Conservation (phyloP, 805 yeast species). For the Scheffersomyces stipitis region DNA sequence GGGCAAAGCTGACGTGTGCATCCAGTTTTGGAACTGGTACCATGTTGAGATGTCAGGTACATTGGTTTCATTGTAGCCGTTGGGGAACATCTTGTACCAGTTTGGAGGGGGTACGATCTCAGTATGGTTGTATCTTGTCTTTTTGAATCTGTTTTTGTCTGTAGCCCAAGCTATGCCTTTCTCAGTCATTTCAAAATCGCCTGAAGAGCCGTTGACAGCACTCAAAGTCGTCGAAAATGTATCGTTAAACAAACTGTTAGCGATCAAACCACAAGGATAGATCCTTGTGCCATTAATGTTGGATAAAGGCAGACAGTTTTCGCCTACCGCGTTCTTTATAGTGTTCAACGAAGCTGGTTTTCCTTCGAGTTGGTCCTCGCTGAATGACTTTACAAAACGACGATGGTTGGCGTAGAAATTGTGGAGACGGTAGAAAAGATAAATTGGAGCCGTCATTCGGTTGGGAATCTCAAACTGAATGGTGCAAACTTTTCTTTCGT, state of each 20-base stretch:
- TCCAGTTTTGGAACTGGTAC: slow-evolving; percentile 49
- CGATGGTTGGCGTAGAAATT: slow-evolving; percentile 46
- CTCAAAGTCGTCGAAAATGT: slow-evolving; percentile 43
- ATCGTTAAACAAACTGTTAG: slow-evolving; percentile 78
- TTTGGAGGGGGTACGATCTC: slow-evolving; percentile 47
- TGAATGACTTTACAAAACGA: slow-evolving; percentile 42
- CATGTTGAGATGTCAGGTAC: slow-evolving; percentile 45
- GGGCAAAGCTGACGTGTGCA: slow-evolving; percentile 43
- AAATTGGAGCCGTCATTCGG: slow-evolving; percentile 37
- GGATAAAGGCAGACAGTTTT: slow-evolving; percentile 45
- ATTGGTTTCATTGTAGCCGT: slow-evolving; percentile 43
- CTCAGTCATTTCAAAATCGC: slow-evolving; percentile 34
- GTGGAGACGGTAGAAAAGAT: slow-evolving; percentile 40
- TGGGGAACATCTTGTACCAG: slow-evolving; percentile 43
- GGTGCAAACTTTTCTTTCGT: slow-evolving; percentile 48
- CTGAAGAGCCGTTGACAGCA: slow-evolving; percentile 35
- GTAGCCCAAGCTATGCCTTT: slow-evolving; percentile 43
- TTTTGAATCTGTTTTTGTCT: slow-evolving; percentile 39
- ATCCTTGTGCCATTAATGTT: slow-evolving; percentile 47
- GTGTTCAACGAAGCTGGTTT: slow-evolving; percentile 32
- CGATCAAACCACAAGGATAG: slow-evolving; percentile 85
- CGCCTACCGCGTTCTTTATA: slow-evolving; percentile 43
- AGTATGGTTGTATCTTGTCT: slow-evolving; percentile 36
- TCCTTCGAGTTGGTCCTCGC: slow-evolving; percentile 45
- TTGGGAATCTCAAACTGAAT: slow-evolving; percentile 40